phyloP scores from a whole-genome alignment of 495 filamentous ascomycete species.

The Cercophora sp. region DNA sequence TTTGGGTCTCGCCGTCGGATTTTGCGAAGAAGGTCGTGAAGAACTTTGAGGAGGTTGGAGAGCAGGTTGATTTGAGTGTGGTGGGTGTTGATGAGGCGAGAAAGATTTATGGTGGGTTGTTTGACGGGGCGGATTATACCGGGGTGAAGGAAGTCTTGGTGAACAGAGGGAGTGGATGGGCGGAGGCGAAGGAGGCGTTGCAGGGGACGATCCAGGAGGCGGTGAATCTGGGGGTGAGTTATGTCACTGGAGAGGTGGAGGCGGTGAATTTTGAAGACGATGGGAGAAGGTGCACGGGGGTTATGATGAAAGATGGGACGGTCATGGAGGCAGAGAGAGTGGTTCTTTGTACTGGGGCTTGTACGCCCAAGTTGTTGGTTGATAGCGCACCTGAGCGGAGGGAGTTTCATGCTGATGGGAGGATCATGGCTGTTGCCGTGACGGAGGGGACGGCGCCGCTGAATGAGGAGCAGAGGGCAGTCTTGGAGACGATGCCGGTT shows the following conservation, averaged over 20 bases:
- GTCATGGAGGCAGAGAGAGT: slow-evolving; percentile 40
- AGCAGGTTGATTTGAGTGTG: slow-evolving; percentile 34
- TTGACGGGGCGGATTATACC: slow-evolving; percentile 50
- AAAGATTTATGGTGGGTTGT: slow-evolving; percentile 46
- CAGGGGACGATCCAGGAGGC: slow-evolving; percentile 42
- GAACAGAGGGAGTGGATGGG: slow-evolving; percentile 58
- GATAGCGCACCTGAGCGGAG: slow-evolving; percentile 34
- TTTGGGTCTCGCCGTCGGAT: slow-evolving; percentile 44
- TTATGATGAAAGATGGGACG: slow-evolving; percentile 40
- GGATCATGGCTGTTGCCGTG: slow-evolving; percentile 56
- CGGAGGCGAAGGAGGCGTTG: slow-evolving; percentile 54
- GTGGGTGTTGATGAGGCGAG: slow-evolving; percentile 43
- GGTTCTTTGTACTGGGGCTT: slow-evolving; percentile 56
- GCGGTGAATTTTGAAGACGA: slow-evolving; percentile 38
- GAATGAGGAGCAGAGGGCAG: slow-evolving; percentile 22
- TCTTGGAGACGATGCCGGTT: slow-evolving; percentile 33
- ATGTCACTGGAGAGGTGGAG: slow-evolving; percentile 44
- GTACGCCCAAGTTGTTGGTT: slow-evolving; percentile 57
- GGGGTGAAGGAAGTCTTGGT: slow-evolving; percentile 45
- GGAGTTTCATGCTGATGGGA: slow-evolving; percentile 43
- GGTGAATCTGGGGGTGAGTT: slow-evolving; percentile 49
- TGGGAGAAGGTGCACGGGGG: slow-evolving; percentile 32
- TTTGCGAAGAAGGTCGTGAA: slow-evolving; percentile 36
- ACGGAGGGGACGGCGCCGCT: slow-evolving; percentile 43
- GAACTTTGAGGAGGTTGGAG: slow-evolving; percentile 45